Base-by-base conservation (phyloP, 78 protist species). In the Pigoraptor vietnamica region DNA sequence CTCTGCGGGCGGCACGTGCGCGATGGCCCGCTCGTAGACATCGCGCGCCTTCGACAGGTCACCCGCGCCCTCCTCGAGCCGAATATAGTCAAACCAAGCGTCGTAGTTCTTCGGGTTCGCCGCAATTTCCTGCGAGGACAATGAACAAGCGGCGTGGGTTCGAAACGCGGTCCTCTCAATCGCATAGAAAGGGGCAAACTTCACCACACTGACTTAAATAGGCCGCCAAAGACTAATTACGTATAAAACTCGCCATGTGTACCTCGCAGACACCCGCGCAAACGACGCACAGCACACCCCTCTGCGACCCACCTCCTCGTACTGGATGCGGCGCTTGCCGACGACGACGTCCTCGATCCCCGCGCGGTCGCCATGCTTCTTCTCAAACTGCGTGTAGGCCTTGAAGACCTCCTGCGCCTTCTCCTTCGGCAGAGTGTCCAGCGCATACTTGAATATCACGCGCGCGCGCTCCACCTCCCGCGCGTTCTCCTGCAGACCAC, bases 21-120 rank as follows among this genome's bases (percentile, higher is more conserved):
- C 96, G 39, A 99, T 97, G 29, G 99, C 99, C 2, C 99, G 87
- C 91, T 99, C 99, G 93, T 98, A 99, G 23, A 98, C 89, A 6
- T 98, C 98, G 1, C 99, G 94, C 1, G 93, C 86, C 6, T 81
- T 29, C 24, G 29, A 96, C 1, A 89, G 79, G 25, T 97, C 94
- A 10, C 98, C 97, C 33, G 56, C 24, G 86, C 40, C 1, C 92
- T 98, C 99, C 86, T 98, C 99, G 36, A 99, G 90, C 25, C 97
- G 91, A 24, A 95, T 90, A 91, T 98, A 99, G 91, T 99, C 99
- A 82, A 99, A 98, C 99, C 99, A 99, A 0, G 81, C 82, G 91
- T 99, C 99, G 93, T 98, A 99, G 91, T 97, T 95, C 86, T 39
- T 34, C 25, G 98, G 95, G 86, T 94, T 90, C 24, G 24, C 93